Conservation (phyloP, 208 protist species). For the Trypanosoma avium region DNA sequence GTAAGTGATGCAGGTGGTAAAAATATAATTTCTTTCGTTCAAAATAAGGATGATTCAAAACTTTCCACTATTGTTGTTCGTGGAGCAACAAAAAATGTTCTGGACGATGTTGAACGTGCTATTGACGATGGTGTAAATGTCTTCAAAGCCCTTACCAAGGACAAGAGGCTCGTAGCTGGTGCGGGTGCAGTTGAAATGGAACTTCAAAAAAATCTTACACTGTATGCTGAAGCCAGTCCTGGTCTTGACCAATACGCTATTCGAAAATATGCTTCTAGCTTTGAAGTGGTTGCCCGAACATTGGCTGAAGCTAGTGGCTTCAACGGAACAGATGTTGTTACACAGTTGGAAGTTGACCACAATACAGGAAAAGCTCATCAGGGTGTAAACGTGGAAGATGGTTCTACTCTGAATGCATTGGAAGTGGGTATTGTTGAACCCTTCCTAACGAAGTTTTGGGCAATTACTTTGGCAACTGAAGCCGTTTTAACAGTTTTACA, state of each 20-base stretch:
- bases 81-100: slow-evolving; percentile 97
- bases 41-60: slow-evolving; percentile 90
- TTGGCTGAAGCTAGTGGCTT: slow-evolving; percentile 98
- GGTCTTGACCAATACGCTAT: slow-evolving; percentile 99
- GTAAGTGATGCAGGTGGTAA: slow-evolving; percentile 96
- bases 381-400: slow-evolving; percentile 94
- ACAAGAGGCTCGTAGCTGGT: slow-evolving; percentile 96
- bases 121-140: slow-evolving; percentile 99
- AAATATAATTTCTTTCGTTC: slow-evolving; percentile 95
- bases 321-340: slow-evolving; percentile 95
- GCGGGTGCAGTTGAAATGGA: slow-evolving; percentile 98
- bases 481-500: slow-evolving; percentile 96
- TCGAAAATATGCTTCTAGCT: slow-evolving; percentile 96
- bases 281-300: slow-evolving; percentile 97
- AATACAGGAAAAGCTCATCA: slow-evolving; percentile 86
- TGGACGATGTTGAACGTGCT: slow-evolving; percentile 97
- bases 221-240: slow-evolving; percentile 86
- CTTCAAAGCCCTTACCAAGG: slow-evolving; percentile 95
- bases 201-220: slow-evolving; percentile 81
- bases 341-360: slow-evolving; percentile 96
- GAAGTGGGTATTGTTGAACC: slow-evolving; percentile 94
- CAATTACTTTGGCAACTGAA: slow-evolving; percentile 95
- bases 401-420: slow-evolving; percentile 75
- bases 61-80: slow-evolving; percentile 99
- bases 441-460: slow-evolving; percentile 92